Base-by-base conservation (phyloP, 78 protist species). In the Dictyostelium purpureum region DNA sequence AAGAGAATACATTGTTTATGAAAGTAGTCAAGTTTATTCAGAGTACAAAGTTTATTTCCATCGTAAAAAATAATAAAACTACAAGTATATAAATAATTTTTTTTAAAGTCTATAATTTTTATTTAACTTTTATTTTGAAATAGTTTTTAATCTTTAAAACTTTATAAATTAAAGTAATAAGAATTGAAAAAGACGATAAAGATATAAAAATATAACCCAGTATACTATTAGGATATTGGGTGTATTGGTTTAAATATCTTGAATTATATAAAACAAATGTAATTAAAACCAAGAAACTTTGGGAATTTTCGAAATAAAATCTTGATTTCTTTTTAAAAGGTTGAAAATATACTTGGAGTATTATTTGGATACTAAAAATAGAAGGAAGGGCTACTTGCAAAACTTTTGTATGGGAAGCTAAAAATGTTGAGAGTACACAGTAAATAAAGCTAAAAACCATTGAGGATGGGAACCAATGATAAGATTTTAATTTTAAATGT, bases 31-130 rank as follows among this genome's bases (percentile, higher is more conserved):
- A 43, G 92, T 85, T 10, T 85, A 71, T 74, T 69, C 74, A 4
- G 92, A 85, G 61, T 85, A 85, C 61, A 85, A 85, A 74, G 92
- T 85, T 19, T 85, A 85, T 73, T 85, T 73, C n/a, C n/a, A n/a
- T n/a, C n/a, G n/a, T n/a, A n/a, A n/a, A n/a, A n/a, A n/a, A n/a
- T n/a, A n/a, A n/a, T n/a, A n/a, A n/a, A n/a, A n/a, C n/a, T n/a
- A n/a, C n/a, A n/a, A n/a, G n/a, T n/a, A n/a, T n/a, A n/a, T n/a
- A n/a, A n/a, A n/a, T n/a, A n/a, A n/a, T n/a, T n/a, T n/a, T n/a
- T n/a, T n/a, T n/a, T n/a, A n/a, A n/a, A n/a, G n/a, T n/a, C n/a
- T n/a, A n/a, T n/a, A n/a, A n/a, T n/a, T n/a, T n/a, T n/a, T n/a
- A n/a, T n/a, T n/a, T n/a, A n/a, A n/a, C n/a, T n/a, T n/a, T n/a